Evolutionary conservation across 176 grass and related monocot genomes (phyloP), one percentile per base, ranked within the genome.

Genomic region (Elymus sibiricus): DNA sequence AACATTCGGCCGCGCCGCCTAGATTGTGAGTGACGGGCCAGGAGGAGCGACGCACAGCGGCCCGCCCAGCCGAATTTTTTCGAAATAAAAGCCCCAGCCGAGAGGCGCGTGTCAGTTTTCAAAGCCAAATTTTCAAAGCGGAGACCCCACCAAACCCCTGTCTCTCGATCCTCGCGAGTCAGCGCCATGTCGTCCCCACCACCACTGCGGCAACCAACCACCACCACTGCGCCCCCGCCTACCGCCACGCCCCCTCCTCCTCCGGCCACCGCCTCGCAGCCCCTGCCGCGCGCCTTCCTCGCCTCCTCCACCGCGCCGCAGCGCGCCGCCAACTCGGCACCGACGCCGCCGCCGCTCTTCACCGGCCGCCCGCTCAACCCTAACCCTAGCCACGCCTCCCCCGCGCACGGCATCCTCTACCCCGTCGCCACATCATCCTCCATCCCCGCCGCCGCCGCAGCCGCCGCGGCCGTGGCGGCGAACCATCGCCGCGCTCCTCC

Each of bases 131-230:
- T 80, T 90, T 82, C 71, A 71, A 90, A 86, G 43, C 32, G n/a
- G n/a, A 22, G 40, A 49, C 51, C 64, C 40, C 43, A 51, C 72
- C 25, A 19, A 64, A n/a, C 11, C 53, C 55, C 11, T 14, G 11
- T 43, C 24, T 16, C n/a, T 71, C 47, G n/a, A 58, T 86, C 25
- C 37, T 80, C 69, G 73, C 43, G 73, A 6, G 73, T 21, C 44
- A 59, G 72, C 74, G 74, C 83, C 85, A 90, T 87, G 80, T 71
- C 81, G 8, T 85, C 88, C 58, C 91, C 88, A 61, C 76, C 88
- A 61, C 71, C 84, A 56, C 47, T 7, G 28, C 9, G 79, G 11
- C 71, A 86, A 7, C 58, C 86, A 28, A 21, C 90, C 22, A 28
- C 19, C 27, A 7, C 51, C 70, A 3, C 82, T 5, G 35, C 44